Evolutionary conservation across 805 yeast species (phyloP).

Genomic region (Zygosaccharomyces rouxii): DNA sequence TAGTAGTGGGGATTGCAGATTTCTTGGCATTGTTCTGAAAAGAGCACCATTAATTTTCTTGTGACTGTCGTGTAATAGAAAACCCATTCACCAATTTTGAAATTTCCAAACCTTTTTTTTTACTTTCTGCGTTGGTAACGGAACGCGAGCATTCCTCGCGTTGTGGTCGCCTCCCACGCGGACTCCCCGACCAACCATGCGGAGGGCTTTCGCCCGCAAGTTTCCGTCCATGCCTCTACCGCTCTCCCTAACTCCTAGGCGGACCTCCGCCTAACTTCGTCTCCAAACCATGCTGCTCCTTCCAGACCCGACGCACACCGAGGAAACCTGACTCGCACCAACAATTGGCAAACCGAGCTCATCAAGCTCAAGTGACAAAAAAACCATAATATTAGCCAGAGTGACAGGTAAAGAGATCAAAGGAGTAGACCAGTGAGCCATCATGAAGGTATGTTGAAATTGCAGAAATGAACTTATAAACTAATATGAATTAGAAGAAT

Average conservation of each 20-base stretch:
- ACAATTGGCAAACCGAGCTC: conserved; percentile 1
- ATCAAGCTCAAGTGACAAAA: conserved; percentile 1
- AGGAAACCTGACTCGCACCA: background rate
- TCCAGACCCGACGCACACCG: conserved; percentile 2
- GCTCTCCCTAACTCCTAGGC: background rate
- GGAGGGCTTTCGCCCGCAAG: background rate
- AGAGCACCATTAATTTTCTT: background rate
- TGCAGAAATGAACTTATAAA: background rate
- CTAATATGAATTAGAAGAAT: background rate
- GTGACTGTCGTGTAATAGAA: background rate
- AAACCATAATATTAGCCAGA: background rate
- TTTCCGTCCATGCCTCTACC: background rate
- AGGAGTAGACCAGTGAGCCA: conserved; percentile 34
- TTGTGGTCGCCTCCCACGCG: background rate
- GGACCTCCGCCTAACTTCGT: background rate
- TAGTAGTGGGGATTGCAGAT: background rate
- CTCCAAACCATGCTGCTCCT: background rate
- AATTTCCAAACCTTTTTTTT: background rate
- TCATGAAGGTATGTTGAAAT: conserved; percentile 38
- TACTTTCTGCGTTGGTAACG: too few relatives aligned
- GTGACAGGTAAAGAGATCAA: conserved; percentile 9
- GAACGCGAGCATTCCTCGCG: background rate
- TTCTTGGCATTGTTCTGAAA: background rate
- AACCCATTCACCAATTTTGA: background rate
- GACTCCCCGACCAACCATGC: background rate